Percentiles rank a stretch among this genome's conserved stretches.
Conservation (phyloP, 495 filamentous ascomycete species). For the Talaromyces borbonicus region DNA sequence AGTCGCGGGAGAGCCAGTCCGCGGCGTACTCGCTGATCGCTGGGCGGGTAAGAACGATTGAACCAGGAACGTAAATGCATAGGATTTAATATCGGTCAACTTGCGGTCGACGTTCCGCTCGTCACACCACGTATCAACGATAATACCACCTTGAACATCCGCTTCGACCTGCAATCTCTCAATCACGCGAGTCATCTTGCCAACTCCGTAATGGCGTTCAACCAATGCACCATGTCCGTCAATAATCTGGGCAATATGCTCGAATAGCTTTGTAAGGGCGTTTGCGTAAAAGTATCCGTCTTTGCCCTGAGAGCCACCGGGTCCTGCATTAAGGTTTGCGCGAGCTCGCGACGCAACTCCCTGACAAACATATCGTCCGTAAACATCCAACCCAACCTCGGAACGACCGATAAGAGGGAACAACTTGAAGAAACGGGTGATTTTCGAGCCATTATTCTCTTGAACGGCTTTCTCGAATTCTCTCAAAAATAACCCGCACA, state of each 20-base stretch:
- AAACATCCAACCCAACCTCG: conserved; percentile 85
- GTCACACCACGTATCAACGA: conserved; percentile 91
- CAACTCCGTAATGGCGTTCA: conserved; percentile 82
- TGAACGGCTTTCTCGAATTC: conserved; percentile 91
- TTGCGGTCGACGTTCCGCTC: conserved; percentile 74
- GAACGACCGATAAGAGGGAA: conserved; percentile 90
- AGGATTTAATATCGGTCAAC: conserved; percentile 89
- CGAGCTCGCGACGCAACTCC: conserved; percentile 80
- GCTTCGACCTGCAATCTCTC: conserved; percentile 88
- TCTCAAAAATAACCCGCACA: conserved; percentile 81
- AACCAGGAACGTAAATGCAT: conserved; percentile 92
- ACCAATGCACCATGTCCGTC: conserved; percentile 84
- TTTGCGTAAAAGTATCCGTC: conserved; percentile 88
- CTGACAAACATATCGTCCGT: conserved; percentile 89
- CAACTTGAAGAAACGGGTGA: conserved; percentile 95
- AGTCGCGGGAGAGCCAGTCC: conserved; percentile 55
- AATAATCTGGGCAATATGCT: conserved; percentile 93
- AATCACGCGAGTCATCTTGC: conserved; percentile 94
- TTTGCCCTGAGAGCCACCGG: conserved; percentile 47
- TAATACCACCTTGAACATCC: conserved; percentile 94
- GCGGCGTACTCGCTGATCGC: conserved; percentile 41
- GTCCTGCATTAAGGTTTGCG: conserved; percentile 58
- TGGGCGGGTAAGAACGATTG: conserved; percentile 81
- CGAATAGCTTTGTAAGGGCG: conserved; percentile 83
- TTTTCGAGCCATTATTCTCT: conserved; percentile 72